These are phyloP conservation scores for Pilatotrama ljubarskyi DNA, from an alignment of 768 basidiomycete species.

Conservation along the genomic window DNA sequence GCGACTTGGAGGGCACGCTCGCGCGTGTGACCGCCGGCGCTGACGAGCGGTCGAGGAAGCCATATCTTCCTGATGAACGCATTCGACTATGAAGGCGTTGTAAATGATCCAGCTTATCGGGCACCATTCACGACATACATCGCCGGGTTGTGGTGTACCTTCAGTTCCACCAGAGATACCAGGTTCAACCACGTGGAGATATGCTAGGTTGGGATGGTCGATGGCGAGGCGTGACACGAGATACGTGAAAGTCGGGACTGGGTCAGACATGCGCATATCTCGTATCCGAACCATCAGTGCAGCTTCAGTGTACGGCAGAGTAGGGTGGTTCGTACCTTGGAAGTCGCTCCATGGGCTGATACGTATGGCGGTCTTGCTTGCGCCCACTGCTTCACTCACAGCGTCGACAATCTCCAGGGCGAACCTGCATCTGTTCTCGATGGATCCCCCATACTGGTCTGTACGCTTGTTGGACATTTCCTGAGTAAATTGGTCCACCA, in stretches of 20 bases:
- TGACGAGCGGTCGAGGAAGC: constrained; percentile 13
- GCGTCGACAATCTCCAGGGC: constrained; percentile 40
- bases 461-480: constrained; percentile 40
- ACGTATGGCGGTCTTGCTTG: neutral
- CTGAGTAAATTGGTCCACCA: constrained; percentile 43
- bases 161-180: constrained; percentile 2
- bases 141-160: neutral
- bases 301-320: neutral
- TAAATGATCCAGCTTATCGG: no score
- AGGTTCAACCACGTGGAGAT: constrained; percentile 39
- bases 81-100: constrained; percentile 14
- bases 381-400: constrained; percentile 25
- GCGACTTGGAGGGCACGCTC: constrained; percentile 19
- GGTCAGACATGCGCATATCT: constrained; percentile 55
- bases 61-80: constrained; percentile 24
- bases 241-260: constrained; percentile 53
- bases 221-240: constrained; percentile 41
- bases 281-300: neutral
- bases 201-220: constrained; percentile 41
- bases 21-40: constrained; percentile 24
- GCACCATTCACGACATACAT: constrained; percentile 23
- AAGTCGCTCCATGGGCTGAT: constrained; percentile 15
- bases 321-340: constrained; percentile 23
- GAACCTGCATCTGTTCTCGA: constrained; percentile 46
- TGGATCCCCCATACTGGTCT: constrained; percentile 49